These are phyloP conservation scores for Coniella vitis DNA, from an alignment of 2,329 filamentous ascomycete species.

Conservation along the genomic window DNA sequence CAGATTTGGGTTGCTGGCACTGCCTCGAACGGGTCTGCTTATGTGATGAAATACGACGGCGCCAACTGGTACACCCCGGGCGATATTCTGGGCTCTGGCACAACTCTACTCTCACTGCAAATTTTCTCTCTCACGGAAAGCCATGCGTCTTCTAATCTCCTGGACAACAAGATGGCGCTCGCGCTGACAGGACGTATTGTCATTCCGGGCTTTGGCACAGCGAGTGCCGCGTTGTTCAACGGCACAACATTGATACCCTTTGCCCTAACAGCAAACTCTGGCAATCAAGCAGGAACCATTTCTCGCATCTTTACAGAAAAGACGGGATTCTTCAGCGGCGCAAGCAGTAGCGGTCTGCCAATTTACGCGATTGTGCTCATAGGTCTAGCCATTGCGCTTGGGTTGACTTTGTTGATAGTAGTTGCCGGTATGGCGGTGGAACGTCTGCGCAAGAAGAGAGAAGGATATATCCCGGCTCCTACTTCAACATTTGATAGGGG, in stretches of 20 bases:
- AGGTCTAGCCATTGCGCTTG: constrained; percentile 70
- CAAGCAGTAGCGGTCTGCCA: constrained; percentile 20
- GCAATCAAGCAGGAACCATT: constrained; percentile 65
- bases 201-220: constrained; percentile 69
- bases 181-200: constrained; percentile 80
- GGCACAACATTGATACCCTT: constrained; percentile 74
- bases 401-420: constrained; percentile 70
- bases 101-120: constrained; percentile 72
- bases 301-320: constrained; percentile 79
- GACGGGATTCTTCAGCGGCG: constrained; percentile 62
- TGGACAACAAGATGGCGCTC: constrained; percentile 63
- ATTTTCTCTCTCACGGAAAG: constrained; percentile 64
- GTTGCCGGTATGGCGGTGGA: constrained; percentile 69
- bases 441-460: constrained; percentile 66
- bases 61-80: constrained; percentile 61
- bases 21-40: constrained; percentile 60
- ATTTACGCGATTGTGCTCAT: constrained; percentile 58
- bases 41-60: constrained; percentile 77
- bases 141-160: constrained; percentile 57
- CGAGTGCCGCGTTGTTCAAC: constrained; percentile 82
- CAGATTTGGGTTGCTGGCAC: constrained; percentile 80
- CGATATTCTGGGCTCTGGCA: constrained; percentile 55
- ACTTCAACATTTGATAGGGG: constrained; percentile 57
- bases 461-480: constrained; percentile 75
- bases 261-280: constrained; percentile 63